Evolutionary conservation across 768 basidiomycete species (phyloP).

Genomic region (Auriscalpium microsporum): DNA sequence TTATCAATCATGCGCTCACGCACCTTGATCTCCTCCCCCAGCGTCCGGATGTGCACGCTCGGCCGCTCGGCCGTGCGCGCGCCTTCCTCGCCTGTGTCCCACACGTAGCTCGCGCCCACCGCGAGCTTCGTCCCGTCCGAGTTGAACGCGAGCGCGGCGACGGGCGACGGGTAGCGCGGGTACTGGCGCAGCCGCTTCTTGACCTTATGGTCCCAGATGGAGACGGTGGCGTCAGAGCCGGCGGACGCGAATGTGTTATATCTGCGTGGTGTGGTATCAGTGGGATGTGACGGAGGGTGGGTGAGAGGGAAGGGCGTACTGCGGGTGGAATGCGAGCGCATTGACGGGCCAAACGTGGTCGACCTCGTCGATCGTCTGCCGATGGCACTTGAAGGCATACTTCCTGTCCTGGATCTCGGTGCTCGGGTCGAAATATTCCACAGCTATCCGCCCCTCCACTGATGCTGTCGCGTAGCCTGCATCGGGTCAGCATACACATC

Average conservation of each 20-base stretch:
- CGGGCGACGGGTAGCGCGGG: slow-evolving; percentile 63
- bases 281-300: not conserved
- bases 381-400: slow-evolving; percentile 97
- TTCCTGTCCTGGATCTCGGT: slow-evolving; percentile 73
- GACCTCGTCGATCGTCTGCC: slow-evolving; percentile 80
- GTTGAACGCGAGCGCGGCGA: slow-evolving; percentile 79
- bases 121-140: slow-evolving; percentile 77
- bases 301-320: slow-evolving; percentile 33
- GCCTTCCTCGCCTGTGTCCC: slow-evolving; percentile 80
- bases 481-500: no score
- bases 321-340: slow-evolving; percentile 87
- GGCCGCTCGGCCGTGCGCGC: slow-evolving; percentile 56
- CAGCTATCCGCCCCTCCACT: slow-evolving; percentile 92
- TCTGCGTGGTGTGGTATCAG: slow-evolving; percentile 27
- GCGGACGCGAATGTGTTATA: slow-evolving; percentile 94
- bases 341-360: slow-evolving; percentile 98
- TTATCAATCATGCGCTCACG: slow-evolving; percentile 10
- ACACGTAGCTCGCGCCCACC: slow-evolving; percentile 80
- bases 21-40: slow-evolving; percentile 77
- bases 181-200: slow-evolving; percentile 94
- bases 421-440: slow-evolving; percentile 90
- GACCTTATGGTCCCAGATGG: slow-evolving; percentile 95
- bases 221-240: slow-evolving; percentile 89
- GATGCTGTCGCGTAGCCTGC: slow-evolving; percentile 88
- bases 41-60: slow-evolving; percentile 48